Evolutionary conservation across 1,139 yeast genomes (phyloP).

Genomic region (Nakaseomyces bracarensis): DNA sequence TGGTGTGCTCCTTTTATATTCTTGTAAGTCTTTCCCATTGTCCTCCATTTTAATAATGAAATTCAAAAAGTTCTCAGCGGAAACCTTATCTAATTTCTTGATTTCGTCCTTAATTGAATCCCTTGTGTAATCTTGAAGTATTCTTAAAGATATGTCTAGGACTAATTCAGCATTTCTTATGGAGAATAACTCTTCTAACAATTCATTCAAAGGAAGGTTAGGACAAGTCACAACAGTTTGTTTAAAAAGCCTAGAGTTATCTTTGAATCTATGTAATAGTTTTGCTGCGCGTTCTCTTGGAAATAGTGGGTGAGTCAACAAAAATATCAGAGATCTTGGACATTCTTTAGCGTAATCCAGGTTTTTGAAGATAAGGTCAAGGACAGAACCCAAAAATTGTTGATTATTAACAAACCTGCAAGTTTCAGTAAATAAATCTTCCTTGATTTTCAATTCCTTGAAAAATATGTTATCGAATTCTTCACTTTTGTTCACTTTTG

Average conservation of each 20-base stretch:
- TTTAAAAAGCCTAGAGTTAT: slow-evolving; percentile 56
- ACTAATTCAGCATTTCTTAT: slow-evolving; percentile 57
- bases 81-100: slow-evolving; percentile 27
- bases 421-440: slow-evolving; percentile 50
- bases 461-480: slow-evolving; percentile 31
- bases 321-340: slow-evolving; percentile 64
- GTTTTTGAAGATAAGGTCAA: slow-evolving; percentile 38
- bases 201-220: slow-evolving; percentile 53
- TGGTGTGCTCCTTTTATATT: slow-evolving; percentile 18
- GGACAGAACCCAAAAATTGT: slow-evolving; percentile 44
- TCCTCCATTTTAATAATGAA: slow-evolving; percentile 24
- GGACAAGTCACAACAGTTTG: slow-evolving; percentile 79
- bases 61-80: slow-evolving; percentile 29
- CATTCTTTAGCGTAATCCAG: slow-evolving; percentile 16
- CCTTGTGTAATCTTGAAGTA: slow-evolving; percentile 47
- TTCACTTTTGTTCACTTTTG: slow-evolving; percentile 13
- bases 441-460: slow-evolving; percentile 27
- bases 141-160: slow-evolving; percentile 57
- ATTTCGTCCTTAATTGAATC: slow-evolving; percentile 29
- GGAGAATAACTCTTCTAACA: slow-evolving; percentile 48
- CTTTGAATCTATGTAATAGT: slow-evolving; percentile 43
- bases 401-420: slow-evolving; percentile 60
- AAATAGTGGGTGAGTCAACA: slow-evolving; percentile 79
- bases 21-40: slow-evolving; percentile 10
- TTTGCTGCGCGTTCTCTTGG: slow-evolving; percentile 54